Evolutionary conservation across 1,139 yeast species (phyloP).

Genomic region (Debaryomyces sp.): DNA sequence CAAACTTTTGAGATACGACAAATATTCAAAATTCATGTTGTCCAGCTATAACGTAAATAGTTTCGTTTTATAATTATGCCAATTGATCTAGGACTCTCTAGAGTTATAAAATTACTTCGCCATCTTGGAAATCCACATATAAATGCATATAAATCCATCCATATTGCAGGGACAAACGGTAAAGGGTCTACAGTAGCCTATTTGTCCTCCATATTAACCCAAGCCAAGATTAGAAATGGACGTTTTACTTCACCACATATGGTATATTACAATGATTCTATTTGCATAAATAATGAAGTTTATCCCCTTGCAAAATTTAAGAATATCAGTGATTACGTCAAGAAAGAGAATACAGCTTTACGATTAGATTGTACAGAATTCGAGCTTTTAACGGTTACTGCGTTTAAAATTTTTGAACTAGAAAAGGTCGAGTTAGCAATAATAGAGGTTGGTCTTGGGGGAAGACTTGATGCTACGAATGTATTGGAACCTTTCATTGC

Average conservation of each 20-base stretch:
- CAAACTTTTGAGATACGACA: not conserved
- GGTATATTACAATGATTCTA: slow-evolving; percentile 71
- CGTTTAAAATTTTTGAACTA: slow-evolving; percentile 69
- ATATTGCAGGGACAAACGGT: slow-evolving; percentile 94
- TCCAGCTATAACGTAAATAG: not conserved
- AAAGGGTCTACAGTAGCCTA: slow-evolving; percentile 91
- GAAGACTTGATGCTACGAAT: slow-evolving; percentile 86
- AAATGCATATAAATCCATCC: slow-evolving; percentile 59
- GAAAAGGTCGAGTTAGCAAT: slow-evolving; percentile 70
- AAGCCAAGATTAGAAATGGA: slow-evolving; percentile 59
- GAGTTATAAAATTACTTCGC: slow-evolving; percentile 59
- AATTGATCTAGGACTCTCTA: slow-evolving; percentile 62
- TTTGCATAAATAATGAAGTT: slow-evolving; percentile 62
- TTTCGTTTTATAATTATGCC: slow-evolving; percentile 27
- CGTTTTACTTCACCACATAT: slow-evolving; percentile 89
- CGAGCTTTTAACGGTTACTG: slow-evolving; percentile 81
- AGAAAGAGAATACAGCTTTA: slow-evolving; percentile 32
- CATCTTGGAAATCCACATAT: slow-evolving; percentile 71
- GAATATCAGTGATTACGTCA: slow-evolving; percentile 43
- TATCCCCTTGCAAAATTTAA: slow-evolving; percentile 52
- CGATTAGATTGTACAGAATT: slow-evolving; percentile 78
- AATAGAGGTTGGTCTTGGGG: slow-evolving; percentile 91
- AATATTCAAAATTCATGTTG: not conserved
- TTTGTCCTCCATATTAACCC: slow-evolving; percentile 60
- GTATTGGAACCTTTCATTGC: slow-evolving; percentile 39